A percentile compares a stretch with the other conserved stretches of the same genome.
Evolutionary conservation across 768 basidiomycete genomes (phyloP).

Genomic region (Guyanaporus albipodus): DNA sequence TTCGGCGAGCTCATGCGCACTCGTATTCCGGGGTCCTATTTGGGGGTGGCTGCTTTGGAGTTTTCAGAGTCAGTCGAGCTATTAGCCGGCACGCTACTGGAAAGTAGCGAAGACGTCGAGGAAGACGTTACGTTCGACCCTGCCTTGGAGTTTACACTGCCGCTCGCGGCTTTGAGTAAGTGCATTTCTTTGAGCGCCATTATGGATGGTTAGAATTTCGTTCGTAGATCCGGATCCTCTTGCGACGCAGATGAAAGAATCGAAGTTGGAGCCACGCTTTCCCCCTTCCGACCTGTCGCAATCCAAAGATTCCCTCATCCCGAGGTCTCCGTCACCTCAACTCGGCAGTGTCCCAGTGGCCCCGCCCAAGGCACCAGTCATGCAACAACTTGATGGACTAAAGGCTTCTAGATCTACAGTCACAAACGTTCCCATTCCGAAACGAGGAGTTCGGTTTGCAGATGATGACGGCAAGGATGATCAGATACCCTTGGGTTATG

Average conservation of each 20-base stretch:
- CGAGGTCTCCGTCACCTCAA: slow-evolving; percentile 2
- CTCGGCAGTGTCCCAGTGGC: not conserved
- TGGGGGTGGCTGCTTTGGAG: slow-evolving; percentile 69
- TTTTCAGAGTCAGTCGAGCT: slow-evolving; percentile 65
- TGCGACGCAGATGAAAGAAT: slow-evolving; percentile 7
- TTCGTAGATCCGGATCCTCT: slow-evolving; percentile 23
- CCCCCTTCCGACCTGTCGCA: slow-evolving; percentile 1
- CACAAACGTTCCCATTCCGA: slow-evolving; percentile 16
- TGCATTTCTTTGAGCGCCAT: not conserved
- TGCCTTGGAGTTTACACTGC: slow-evolving; percentile 13
- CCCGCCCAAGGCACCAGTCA: not conserved
- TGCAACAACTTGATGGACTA: not conserved
- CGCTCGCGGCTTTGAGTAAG: slow-evolving; percentile 20
- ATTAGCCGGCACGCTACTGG: slow-evolving; percentile 47
- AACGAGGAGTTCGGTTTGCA: slow-evolving; percentile 61
- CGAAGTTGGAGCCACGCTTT: slow-evolving; percentile 1
- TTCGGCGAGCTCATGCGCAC: slow-evolving; percentile 33
- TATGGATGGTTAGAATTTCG: slow-evolving; percentile 10
- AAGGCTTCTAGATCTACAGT: slow-evolving; percentile 10
- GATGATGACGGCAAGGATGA: slow-evolving; percentile 64
- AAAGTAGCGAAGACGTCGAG: slow-evolving; percentile 16
- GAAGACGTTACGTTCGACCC: slow-evolving; percentile 11
- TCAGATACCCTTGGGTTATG: slow-evolving; percentile 61
- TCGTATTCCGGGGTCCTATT: slow-evolving; percentile 44
- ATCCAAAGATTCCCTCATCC: not conserved